phyloP scores from a whole-genome alignment of 2,329 filamentous ascomycete species.

The Diaporthe australafricana region DNA sequence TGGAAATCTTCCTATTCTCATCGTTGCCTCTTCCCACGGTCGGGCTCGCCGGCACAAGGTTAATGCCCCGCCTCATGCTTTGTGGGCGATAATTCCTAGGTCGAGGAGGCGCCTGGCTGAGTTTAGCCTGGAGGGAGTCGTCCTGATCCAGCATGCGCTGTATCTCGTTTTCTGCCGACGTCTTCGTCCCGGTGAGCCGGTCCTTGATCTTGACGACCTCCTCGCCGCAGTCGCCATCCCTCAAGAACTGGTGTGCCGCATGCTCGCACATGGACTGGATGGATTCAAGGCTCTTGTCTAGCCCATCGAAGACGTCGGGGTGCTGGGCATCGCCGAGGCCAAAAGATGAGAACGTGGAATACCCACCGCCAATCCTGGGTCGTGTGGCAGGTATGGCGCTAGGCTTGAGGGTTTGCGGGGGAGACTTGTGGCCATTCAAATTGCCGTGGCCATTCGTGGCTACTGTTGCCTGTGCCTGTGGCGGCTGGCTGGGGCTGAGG shows the following conservation, averaged over 20 bases:
- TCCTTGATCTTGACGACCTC: conserved; percentile 79
- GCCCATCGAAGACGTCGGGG: conserved; percentile 73
- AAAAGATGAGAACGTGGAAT: conserved; percentile 28
- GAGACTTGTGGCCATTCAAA: neutral
- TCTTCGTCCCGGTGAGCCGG: conserved; percentile 72
- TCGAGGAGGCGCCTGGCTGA: conserved; percentile 52
- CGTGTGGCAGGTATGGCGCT: conserved; percentile 21
- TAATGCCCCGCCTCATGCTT: conserved; percentile 61
- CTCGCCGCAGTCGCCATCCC: conserved; percentile 84
- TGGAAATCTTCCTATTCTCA: neutral
- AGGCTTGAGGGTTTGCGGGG: neutral
- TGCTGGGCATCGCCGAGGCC: conserved; percentile 45
- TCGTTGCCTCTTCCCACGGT: conserved; percentile 12
- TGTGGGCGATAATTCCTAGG: conserved; percentile 63
- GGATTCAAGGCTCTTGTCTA: conserved; percentile 83
- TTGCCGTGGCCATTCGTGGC: conserved; percentile 10
- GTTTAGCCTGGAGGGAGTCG: conserved; percentile 54
- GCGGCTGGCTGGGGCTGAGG: conserved; percentile 40
- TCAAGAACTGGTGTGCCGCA: conserved; percentile 89
- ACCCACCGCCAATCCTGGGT: conserved; percentile 37
- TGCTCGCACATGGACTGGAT: conserved; percentile 86
- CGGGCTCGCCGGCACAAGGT: conserved; percentile 42
- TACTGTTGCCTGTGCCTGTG: conserved; percentile 38
- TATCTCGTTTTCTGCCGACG: conserved; percentile 70
- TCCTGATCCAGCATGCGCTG: conserved; percentile 65